Percentiles rank a stretch among this genome's conserved stretches.
phyloP scores from a whole-genome alignment of 345 rosid genomes.

The Clausena lansium region DNA sequence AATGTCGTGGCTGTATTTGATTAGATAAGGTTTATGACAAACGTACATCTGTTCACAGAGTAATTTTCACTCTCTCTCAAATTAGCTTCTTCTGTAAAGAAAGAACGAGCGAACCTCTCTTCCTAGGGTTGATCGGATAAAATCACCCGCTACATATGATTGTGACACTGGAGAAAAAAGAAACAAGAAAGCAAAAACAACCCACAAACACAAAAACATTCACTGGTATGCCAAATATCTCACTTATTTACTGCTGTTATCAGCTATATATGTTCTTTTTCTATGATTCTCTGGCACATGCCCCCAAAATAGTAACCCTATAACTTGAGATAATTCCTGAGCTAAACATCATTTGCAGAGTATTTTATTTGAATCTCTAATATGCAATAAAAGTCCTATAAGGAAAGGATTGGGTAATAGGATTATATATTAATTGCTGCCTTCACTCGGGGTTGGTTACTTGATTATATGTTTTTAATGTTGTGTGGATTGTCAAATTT shows the following conservation, averaged over 20 bases:
- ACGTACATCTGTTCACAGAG: neutral
- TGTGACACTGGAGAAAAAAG: constrained; percentile 10
- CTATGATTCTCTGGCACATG: neutral
- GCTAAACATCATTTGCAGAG: neutral
- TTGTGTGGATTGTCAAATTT: neutral
- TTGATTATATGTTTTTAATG: neutral
- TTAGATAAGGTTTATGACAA: neutral
- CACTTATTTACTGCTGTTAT: constrained; percentile 10
- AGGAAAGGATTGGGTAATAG: neutral
- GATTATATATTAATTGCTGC: neutral
- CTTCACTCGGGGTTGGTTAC: neutral
- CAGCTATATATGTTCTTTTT: constrained; percentile 12
- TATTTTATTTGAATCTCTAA: constrained; percentile 4
- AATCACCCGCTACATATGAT: neutral
- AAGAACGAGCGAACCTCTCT: neutral
- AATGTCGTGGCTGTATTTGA: neutral
- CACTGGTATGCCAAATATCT: constrained; percentile 19
- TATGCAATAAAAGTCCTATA: neutral
- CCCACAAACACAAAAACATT: constrained; percentile 13
- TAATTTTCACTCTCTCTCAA: constrained; percentile 2
- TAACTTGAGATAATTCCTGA: neutral
- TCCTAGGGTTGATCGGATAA: constrained; percentile 6
- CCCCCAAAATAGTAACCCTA: neutral
- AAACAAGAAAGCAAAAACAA: constrained; percentile 9
- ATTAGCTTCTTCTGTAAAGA: constrained; percentile 4